Conservation (phyloP, 495 filamentous ascomycete genomes). For the Neurospora tetrasperma region DNA sequence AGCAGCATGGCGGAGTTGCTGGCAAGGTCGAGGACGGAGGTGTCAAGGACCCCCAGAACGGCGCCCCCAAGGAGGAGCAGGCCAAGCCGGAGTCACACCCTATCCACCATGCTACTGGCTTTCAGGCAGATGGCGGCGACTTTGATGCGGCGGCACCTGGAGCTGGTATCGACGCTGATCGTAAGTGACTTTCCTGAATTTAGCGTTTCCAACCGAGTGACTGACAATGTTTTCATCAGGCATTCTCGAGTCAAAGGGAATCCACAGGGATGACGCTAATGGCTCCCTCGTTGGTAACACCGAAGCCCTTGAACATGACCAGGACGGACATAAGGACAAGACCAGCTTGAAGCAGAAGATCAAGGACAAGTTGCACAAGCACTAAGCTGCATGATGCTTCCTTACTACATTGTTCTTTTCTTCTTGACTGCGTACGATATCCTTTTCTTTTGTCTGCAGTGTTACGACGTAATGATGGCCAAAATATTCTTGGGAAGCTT, state of each 20-base stretch:
- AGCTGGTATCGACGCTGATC: constrained; percentile 53
- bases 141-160: constrained; percentile 55
- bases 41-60: constrained; percentile 4
- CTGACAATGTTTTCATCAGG: constrained; percentile 16
- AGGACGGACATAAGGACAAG: constrained; percentile 19
- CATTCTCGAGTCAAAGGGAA: constrained; percentile 33
- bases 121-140: constrained; percentile 52
- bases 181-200: constrained; percentile 31
- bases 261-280: constrained; percentile 14
- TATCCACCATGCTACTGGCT: constrained; percentile 24
- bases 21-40: constrained; percentile 7
- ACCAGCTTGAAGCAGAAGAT: constrained; percentile 32
- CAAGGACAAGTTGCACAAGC: constrained; percentile 36
- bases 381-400: not conserved
- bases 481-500: not conserved
- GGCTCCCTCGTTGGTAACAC: not conserved
- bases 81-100: constrained; percentile 4
- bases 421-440: not conserved
- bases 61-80: constrained; percentile 10
- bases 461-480: not conserved
- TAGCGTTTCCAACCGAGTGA: not conserved
- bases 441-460: not conserved
- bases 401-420: not conserved
- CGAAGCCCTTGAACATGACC: not conserved
- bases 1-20: constrained; percentile 34